These are phyloP conservation scores for Schwanniomyces yamadae DNA, from an alignment of 805 yeast genomes.

Conservation along the genomic window DNA sequence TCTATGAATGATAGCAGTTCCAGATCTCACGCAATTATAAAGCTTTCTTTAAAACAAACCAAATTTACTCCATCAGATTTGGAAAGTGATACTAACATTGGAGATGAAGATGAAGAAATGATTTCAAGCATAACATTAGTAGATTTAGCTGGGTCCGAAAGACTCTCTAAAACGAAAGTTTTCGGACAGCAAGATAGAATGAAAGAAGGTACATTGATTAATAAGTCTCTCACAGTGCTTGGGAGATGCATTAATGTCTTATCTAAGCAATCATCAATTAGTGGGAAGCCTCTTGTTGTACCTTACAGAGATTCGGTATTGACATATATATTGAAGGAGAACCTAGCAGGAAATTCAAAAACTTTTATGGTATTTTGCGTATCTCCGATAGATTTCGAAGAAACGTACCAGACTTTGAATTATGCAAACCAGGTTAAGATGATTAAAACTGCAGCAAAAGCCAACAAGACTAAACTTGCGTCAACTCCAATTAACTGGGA, in stretches of 20 bases:
- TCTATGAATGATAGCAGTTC: slow-evolving; percentile 71
- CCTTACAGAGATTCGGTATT: slow-evolving; percentile 76
- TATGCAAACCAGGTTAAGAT: slow-evolving; percentile 77
- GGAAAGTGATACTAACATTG: slow-evolving; percentile 31
- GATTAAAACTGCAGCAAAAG: slow-evolving; percentile 60
- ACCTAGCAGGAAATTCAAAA: slow-evolving; percentile 81
- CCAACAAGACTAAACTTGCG: slow-evolving; percentile 31
- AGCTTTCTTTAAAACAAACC: slow-evolving; percentile 60
- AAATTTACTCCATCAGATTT: slow-evolving; percentile 25
- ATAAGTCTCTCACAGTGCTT: slow-evolving; percentile 72
- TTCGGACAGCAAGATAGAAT: slow-evolving; percentile 53
- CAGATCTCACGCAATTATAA: slow-evolving; percentile 78
- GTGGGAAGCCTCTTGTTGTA: slow-evolving; percentile 36
- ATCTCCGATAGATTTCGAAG: slow-evolving; percentile 77
- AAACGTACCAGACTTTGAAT: slow-evolving; percentile 69
- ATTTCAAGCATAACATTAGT: slow-evolving; percentile 65
- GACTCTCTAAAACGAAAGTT: slow-evolving; percentile 62
- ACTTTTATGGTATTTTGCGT: slow-evolving; percentile 87
- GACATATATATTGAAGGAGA: slow-evolving; percentile 74
- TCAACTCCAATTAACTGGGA: slow-evolving; percentile 32
- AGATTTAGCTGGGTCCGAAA: slow-evolving; percentile 82
- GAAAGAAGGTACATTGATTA: slow-evolving; percentile 75
- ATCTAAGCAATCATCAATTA: slow-evolving; percentile 38
- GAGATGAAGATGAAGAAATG: slow-evolving; percentile 46
- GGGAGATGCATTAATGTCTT: slow-evolving; percentile 62